Evolutionary conservation across 1,284 basidiomycete genomes (phyloP).

Genomic region (Leccinum ambiguum): DNA sequence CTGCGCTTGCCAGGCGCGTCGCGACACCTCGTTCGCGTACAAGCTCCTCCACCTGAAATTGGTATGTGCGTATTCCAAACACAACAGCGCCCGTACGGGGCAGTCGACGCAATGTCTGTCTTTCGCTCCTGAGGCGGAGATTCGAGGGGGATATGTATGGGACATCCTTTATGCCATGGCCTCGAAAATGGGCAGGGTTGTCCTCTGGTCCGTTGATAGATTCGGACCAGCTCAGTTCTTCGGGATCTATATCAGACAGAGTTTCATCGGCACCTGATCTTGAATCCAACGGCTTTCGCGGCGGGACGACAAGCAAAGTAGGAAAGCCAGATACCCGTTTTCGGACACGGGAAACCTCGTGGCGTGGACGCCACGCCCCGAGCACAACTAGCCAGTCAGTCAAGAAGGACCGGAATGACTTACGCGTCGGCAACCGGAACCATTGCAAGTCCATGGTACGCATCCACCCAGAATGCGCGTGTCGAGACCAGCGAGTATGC

Average conservation of each 20-base stretch:
- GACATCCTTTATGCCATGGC: constrained; percentile 25
- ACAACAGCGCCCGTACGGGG: constrained; percentile 66
- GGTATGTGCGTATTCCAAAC: constrained; percentile 78
- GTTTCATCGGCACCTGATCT: constrained; percentile 10
- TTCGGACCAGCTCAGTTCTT: constrained; percentile 66
- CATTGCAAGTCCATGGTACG: constrained; percentile 83
- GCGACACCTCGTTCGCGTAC: not conserved
- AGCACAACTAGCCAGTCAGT: not conserved
- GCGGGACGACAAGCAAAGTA: constrained; percentile 31
- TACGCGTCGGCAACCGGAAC: constrained; percentile 88
- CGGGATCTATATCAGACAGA: constrained; percentile 44
- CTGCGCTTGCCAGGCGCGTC: not conserved
- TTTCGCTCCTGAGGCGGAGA: constrained; percentile 64
- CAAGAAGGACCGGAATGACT: constrained; percentile 33
- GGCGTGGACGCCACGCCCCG: constrained; percentile 15
- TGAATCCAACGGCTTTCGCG: constrained; percentile 17
- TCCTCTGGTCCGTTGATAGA: constrained; percentile 69
- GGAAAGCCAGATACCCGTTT: constrained; percentile 11
- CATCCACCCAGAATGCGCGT: constrained; percentile 85
- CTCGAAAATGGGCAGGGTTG: constrained; percentile 39
- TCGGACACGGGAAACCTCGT: constrained; percentile 20
- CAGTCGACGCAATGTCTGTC: constrained; percentile 66
- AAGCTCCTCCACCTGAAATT: constrained; percentile 61
- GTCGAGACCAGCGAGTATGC: constrained; percentile 85
- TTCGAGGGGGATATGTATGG: constrained; percentile 31